Evolutionary conservation across 1,284 basidiomycete species (phyloP).

Genomic region (Trametes sp.): DNA sequence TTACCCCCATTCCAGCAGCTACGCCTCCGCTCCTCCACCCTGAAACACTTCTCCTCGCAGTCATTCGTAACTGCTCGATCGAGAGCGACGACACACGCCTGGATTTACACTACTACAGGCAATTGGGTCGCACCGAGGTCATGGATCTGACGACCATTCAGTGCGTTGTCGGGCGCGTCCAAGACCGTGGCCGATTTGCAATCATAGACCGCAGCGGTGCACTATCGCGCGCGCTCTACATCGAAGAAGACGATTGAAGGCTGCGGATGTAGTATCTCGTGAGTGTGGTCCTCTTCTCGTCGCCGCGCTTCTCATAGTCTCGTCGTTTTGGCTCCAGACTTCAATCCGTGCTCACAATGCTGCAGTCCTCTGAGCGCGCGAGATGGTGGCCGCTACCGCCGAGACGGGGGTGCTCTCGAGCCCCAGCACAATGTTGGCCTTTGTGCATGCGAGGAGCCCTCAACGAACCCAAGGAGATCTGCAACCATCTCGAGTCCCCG

Average conservation of each 20-base stretch:
- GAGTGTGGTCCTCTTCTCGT: no score
- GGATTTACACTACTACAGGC: conserved; percentile 13
- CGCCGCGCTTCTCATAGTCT: no score
- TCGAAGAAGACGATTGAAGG: not conserved
- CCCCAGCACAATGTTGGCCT: no score
- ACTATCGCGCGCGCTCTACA: not conserved
- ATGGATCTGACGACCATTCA: conserved; percentile 6
- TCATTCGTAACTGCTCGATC: conserved; percentile 2
- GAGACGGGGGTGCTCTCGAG: no score
- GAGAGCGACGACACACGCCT: not conserved
- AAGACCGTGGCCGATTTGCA: not conserved
- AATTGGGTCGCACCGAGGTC: not conserved
- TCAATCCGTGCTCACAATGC: no score
- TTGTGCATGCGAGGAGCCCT: no score
- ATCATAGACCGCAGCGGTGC: conserved; percentile 11
- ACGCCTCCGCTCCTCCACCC: not conserved
- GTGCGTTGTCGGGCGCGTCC: conserved; percentile 5
- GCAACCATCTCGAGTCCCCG: no score
- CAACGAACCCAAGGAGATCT: no score
- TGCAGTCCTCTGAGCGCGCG: no score
- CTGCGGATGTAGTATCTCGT: not conserved
- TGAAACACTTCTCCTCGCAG: not conserved
- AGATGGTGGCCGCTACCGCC: no score
- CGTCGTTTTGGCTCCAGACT: no score
- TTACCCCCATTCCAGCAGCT: not conserved